Evolutionary conservation across 1,284 basidiomycete genomes (phyloP), one percentile per base, ranked within the genome.

Genomic region (Ceratobasidium sp.): DNA sequence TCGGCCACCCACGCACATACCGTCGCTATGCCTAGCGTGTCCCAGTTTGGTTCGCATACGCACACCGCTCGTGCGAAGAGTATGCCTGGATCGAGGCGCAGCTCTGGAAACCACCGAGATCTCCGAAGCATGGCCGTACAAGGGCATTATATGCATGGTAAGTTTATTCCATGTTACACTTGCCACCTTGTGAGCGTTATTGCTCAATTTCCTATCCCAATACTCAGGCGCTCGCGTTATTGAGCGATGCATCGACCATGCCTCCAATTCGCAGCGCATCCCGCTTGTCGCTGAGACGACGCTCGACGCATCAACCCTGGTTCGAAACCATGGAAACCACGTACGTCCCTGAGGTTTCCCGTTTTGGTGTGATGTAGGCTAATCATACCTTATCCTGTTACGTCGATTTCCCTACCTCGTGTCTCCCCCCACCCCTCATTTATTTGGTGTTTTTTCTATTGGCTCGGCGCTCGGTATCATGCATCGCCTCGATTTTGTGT

Each of bases 201-300:
- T 96, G 3, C 96, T 97, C 90, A 92, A 92, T 85, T 93, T 97
- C 85, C 88, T 98, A 69, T 95, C 95, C 40, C 95, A 95, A 58
- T 95, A 95, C 66, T 83, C 83, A 56, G 96, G 97, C 83, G 95
- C 97, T 87, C 99, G 98, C 85, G 98, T 99, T 71, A 89, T 99
- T 63, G 98, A 99, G 87, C 92, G 98, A 79, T 99, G 97, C 87
- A 97, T 99, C 82, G 98, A 99, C 85, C 98, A 99, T 84, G 98
- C 98, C 1, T 97, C 96, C 1, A 96, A 98, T 81, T 91, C 93
- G 79, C 98, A 99, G 86, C 93, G 98, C 55, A 89, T 98, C 79
- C 98, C 99, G 87, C 91, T 99, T 75, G 98, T 99, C 78, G 97
- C 97, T 80, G 98, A 99, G 89, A 99, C 99, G 86, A 99, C 97